Evolutionary conservation across 2,329 filamentous ascomycete genomes (phyloP), one percentile per base, ranked within the genome.

Genomic region (Grosmannia serpens): DNA sequence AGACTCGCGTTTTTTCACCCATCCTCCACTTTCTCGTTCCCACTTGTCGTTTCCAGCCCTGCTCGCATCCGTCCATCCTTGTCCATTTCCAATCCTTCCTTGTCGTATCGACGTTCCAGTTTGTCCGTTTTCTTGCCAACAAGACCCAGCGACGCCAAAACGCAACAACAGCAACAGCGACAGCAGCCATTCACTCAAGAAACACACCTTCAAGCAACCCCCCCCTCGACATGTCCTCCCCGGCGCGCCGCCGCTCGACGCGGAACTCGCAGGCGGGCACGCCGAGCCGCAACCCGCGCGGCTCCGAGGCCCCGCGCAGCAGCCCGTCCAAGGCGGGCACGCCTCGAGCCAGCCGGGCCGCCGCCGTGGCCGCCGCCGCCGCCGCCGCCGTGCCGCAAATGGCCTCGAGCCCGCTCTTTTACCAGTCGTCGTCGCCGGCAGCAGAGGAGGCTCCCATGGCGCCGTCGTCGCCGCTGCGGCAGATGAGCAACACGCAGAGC

Each of bases 331-430:
- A 78, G 62, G 76, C 79, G 51, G 76, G 17, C 17, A 35, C 56
- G 35, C 26, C 49, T 11, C 56, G 35, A 17, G 50, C 49, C 29
- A 13, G 15, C 17, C 62, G 59, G 38, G 49, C 50, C 2, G n/a
- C 55, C 17, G 31, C 50, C 10, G 33, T 24, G 2, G 35, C 35
- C 10, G 24, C 47, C 17, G 52, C 57, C 49, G 58, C 60, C 3
- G 61, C 59, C 38, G 65, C 72, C 4, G 50, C 49, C 0, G 27
- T 58, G 26, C 77, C 77, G 26, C 76, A 79, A 64, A 75, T 85
- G 62, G 82, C 83, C 6, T 94, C 90, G 4, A 95, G 91, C 60
- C 91, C 91, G 47, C 78, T 96, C 63, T 88, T 89, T 71, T 95
- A 85, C 71, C 83, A 80, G 65, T 83, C 77, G 11, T 75, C 77